Evolutionary conservation across 257 asterid genomes (phyloP).

Genomic region (Solanum dulcamara): DNA sequence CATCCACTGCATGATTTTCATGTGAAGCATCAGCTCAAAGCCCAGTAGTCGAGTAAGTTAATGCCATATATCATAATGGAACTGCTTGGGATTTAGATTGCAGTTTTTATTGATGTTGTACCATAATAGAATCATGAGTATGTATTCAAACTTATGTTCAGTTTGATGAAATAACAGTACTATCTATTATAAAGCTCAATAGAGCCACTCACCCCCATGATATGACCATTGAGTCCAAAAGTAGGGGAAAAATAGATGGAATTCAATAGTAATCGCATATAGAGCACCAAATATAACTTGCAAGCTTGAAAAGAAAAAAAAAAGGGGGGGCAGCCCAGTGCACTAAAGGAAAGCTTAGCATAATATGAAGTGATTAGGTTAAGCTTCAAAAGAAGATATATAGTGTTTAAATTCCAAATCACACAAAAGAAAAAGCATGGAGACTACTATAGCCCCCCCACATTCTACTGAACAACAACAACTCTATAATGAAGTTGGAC

Average conservation of each 20-base stretch:
- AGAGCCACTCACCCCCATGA: not conserved
- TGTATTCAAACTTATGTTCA: not conserved
- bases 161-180: not conserved
- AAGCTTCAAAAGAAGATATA: not conserved
- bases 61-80: not conserved
- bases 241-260: not conserved
- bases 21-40: not conserved
- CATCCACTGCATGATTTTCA: conserved; percentile 66
- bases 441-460: not conserved
- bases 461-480: not conserved
- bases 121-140: not conserved
- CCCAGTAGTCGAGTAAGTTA: not conserved
- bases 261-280: not conserved
- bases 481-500: not conserved
- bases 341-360: not conserved
- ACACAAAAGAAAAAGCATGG: not conserved
- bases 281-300: not conserved
- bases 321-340: too few species aligned
- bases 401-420: not conserved
- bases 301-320: too few species aligned
- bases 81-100: not conserved
- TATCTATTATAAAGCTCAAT: not conserved
- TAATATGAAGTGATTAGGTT: not conserved
- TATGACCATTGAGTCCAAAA: not conserved
- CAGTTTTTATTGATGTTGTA: not conserved